These are phyloP conservation scores for Sphagnum tenellum DNA, from an alignment of 225 moss, liverwort and hornwort species.

Conservation along the genomic window DNA sequence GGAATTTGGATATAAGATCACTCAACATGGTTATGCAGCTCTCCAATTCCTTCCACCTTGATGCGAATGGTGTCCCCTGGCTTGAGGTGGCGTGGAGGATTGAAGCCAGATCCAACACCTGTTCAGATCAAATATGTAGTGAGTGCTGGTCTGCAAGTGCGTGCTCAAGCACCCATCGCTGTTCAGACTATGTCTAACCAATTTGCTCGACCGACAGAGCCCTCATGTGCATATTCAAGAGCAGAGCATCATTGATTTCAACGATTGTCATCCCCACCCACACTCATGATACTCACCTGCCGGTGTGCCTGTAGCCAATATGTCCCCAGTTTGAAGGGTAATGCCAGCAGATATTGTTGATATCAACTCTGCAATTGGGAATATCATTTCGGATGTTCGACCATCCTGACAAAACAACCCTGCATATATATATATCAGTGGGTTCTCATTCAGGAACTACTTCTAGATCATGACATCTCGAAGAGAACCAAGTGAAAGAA, in stretches of 20 bases:
- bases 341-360: slow-evolving; percentile 67
- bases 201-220: no score
- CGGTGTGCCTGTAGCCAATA: slow-evolving; percentile 89
- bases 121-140: slow-evolving; percentile 8
- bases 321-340: slow-evolving; percentile 86
- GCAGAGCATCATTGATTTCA: no score
- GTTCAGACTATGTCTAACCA: no score
- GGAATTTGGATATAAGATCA: slow-evolving; percentile 12
- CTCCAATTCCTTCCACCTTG: slow-evolving; percentile 72
- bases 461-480: no score
- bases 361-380: slow-evolving; percentile 74
- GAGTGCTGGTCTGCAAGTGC: no score
- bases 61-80: slow-evolving; percentile 76
- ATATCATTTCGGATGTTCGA: slow-evolving; percentile 82
- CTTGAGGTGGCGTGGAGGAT: slow-evolving; percentile 72
- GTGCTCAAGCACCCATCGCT: no score
- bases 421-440: no score
- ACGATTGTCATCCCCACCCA: no score
- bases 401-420: slow-evolving; percentile 40
- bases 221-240: no score
- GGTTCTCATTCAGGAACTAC: no score
- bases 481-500: no score
- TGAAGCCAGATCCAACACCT: slow-evolving; percentile 94
- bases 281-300: slow-evolving; percentile 38
- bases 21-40: slow-evolving; percentile 53